Evolutionary conservation across 257 asterid species (phyloP).

Genomic region (Anisodus tanguticus): DNA sequence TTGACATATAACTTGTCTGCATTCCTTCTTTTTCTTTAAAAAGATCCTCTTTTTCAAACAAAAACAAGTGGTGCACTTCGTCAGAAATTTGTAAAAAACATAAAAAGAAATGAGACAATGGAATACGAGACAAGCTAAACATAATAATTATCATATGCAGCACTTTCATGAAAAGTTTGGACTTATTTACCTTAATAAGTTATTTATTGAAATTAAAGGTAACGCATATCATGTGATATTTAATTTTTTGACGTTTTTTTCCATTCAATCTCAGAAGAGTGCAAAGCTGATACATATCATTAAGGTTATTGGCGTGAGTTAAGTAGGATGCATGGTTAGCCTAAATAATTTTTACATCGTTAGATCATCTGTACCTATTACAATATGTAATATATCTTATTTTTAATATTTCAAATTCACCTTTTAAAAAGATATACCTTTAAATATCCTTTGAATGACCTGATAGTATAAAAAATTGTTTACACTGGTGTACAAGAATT

Average conservation of each 20-base stretch:
- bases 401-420: too few species aligned
- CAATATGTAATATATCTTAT: too few species aligned
- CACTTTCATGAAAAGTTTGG: not conserved
- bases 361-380: too few species aligned
- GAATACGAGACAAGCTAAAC: conserved; percentile 6
- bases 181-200: not conserved
- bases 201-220: not conserved
- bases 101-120: not conserved
- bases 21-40: not conserved
- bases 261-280: not conserved
- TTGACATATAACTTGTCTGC: not conserved
- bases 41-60: not conserved
- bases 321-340: too few species aligned
- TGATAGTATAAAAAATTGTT: too few species aligned
- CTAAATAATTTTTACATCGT: too few species aligned
- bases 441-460: too few species aligned
- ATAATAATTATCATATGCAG: not conserved
- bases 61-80: too few species aligned
- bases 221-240: not conserved
- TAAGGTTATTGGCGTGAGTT: not conserved
- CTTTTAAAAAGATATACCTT: too few species aligned
- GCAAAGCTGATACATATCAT: not conserved
- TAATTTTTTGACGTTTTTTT: not conserved
- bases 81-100: not conserved
- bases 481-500: not conserved